Evolutionary conservation across 345 rosid genomes (phyloP).

Genomic region (Kernera saxatilis): DNA sequence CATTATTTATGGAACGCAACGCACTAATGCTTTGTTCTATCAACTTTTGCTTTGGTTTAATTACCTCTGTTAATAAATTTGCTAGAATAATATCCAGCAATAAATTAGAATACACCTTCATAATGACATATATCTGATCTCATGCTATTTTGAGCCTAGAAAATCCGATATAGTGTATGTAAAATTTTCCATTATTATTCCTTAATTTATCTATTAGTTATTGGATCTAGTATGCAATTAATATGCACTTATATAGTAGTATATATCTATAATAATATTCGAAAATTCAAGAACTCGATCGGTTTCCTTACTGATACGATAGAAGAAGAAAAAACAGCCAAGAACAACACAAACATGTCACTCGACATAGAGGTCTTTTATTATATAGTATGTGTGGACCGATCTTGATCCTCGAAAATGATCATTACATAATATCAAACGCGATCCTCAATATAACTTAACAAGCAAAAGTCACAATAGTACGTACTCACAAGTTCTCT

Average conservation of each 20-base stretch:
- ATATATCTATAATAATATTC: neutral
- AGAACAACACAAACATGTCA: neutral
- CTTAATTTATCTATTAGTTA: no score
- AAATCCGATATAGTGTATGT: neutral
- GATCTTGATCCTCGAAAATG: neutral
- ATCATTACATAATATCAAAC: conserved; percentile 7
- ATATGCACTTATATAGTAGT: neutral
- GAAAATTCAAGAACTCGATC: neutral
- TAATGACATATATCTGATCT: neutral
- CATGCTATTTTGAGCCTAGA: neutral
- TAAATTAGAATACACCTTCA: neutral
- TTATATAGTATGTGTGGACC: neutral
- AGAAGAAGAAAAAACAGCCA: neutral
- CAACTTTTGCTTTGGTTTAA: neutral
- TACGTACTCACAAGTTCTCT: neutral
- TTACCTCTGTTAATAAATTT: no score
- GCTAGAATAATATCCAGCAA: neutral
- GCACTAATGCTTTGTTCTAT: neutral
- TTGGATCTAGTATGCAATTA: neutral
- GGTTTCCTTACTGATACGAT: neutral
- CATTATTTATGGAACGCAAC: neutral
- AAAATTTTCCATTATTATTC: neutral
- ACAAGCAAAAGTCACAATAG: neutral
- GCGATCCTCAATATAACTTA: neutral
- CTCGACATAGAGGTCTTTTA: neutral